These are phyloP conservation scores for Raphanus raphanistrum DNA, from an alignment of 345 rosid genomes.

Conservation along the genomic window DNA sequence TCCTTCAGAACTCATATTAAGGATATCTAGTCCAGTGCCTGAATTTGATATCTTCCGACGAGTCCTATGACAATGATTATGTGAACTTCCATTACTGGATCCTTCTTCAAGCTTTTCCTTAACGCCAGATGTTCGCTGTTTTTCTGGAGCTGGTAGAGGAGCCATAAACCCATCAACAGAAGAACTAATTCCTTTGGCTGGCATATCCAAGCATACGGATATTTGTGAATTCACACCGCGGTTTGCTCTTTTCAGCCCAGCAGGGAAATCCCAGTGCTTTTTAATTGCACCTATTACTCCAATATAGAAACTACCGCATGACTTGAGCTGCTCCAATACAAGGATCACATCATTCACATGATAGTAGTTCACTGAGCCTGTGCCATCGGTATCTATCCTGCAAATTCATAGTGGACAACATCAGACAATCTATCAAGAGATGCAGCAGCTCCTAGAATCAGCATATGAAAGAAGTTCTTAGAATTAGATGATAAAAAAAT, in stretches of 20 bases:
- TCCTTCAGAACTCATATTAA: slow-evolving; percentile 55
- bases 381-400: slow-evolving; percentile 72
- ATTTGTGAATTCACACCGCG: slow-evolving; percentile 45
- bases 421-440: slow-evolving; percentile 26
- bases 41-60: slow-evolving; percentile 40
- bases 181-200: slow-evolving; percentile 39
- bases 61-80: slow-evolving; percentile 30
- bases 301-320: slow-evolving; percentile 51
- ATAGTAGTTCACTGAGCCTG: slow-evolving; percentile 60
- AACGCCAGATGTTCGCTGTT: slow-evolving; percentile 33
- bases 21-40: slow-evolving; percentile 41
- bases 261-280: slow-evolving; percentile 60
- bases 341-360: slow-evolving; percentile 56
- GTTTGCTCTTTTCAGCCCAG: slow-evolving; percentile 39
- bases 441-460: slow-evolving; percentile 10
- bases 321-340: slow-evolving; percentile 64
- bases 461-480: slow-evolving; percentile 7
- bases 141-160: slow-evolving; percentile 27
- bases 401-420: slow-evolving; percentile 37
- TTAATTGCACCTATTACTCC: slow-evolving; percentile 60
- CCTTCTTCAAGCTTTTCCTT: slow-evolving; percentile 44
- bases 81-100: slow-evolving; percentile 45
- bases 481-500: slow-evolving; percentile 3
- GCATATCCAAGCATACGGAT: slow-evolving; percentile 33
- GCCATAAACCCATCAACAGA: slow-evolving; percentile 34